Base-by-base conservation (phyloP, 768 basidiomycete species). In the Leccinum truebloodii region DNA sequence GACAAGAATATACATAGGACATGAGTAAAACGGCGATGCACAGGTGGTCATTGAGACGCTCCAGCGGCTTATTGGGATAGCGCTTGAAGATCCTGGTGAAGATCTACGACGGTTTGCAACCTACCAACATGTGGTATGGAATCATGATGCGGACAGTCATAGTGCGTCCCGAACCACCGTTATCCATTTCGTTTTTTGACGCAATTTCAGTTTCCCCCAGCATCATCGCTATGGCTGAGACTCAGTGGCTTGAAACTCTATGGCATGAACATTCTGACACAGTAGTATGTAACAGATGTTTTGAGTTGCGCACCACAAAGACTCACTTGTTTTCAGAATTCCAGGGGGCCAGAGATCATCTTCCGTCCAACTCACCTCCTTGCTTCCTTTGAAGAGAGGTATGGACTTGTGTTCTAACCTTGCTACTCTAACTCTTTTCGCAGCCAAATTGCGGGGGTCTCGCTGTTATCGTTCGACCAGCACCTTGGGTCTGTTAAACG, bases 101-200 rank as follows among this genome's bases (percentile, higher is more conserved):
- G 68, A 83, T 4, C 67, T 89, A 10, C 61, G 72, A 24, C 81
- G 80, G 58, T 71, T 88, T 37, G 73, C 81, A 13, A 69, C 78
- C 1, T 86, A 86, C 65, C 84, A 84, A 62, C 86, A 86, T 62
- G 70, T 85, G n/a, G 44, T 80, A 32, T 89, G 87, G 88, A 58
- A 61, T 74, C 9, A 60, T 71, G 20, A 74, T 52, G 77, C 80
- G 30, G 75, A 74, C 6, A 70, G 64, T 32, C 66, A 71, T 63
- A 67, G 88, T 88, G 63, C 61, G 79, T 52, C 9, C 9, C 26
- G 24, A 5, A 34, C 35, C 30, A 14, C 37, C 41, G 2, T 12
- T 13, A 16, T 46, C 20, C 12, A 35, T 52, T 10, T 58, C 9
- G 1, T 37, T 6, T 35, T 60, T 58, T 59, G 55, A 41, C 30